Evolutionary conservation across 441 rosid species (phyloP), one percentile per base, ranked within the genome.

Genomic region (Gossypium davidsonii): DNA sequence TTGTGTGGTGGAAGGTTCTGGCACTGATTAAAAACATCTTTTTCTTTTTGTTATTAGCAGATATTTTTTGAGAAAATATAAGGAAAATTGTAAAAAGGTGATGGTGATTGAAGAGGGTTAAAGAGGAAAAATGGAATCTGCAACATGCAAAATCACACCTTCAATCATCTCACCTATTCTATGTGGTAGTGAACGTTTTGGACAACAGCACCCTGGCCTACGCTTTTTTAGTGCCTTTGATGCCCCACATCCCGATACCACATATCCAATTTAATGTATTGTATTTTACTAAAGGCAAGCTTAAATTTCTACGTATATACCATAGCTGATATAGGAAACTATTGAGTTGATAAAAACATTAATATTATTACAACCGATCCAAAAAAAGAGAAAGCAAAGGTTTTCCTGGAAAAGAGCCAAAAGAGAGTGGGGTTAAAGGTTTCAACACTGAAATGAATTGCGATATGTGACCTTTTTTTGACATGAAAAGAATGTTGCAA

Each of bases 131-230:
- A 42, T 4, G 76, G 79, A 79, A 80, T 70, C 68, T 73, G 53
- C 61, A 80, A 75, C 75, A 75, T 71, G 68, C 70, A 72, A 73
- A 51, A 55, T 62, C 75, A 68, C 65, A 60, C 5, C 65, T 60
- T 28, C 42, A 37, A 49, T 49, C 42, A 25, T 25, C 63, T 61
- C 49, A 58, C 53, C 52, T 64, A 9, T 46, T 74, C 31, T 48
- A 34, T 79, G 77, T 66, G 77, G 76, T n/a, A 44, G 77, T 74
- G 82, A 81, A 52, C 77, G 77, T 67, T 7, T 76, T 71, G 82
- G 81, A 34, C 80, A 78, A 74, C 65, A 72, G 53, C 39, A 31
- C 44, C 60, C 53, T 42, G 65, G 65, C 44, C 65, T 14, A 12
- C 31, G 57, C 31, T 48, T 67, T 44, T 12, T 28, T 60, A 79